Base-by-base conservation (phyloP, 2,329 filamentous ascomycete genomes). In the Cladosporium austrohemisphaericum region DNA sequence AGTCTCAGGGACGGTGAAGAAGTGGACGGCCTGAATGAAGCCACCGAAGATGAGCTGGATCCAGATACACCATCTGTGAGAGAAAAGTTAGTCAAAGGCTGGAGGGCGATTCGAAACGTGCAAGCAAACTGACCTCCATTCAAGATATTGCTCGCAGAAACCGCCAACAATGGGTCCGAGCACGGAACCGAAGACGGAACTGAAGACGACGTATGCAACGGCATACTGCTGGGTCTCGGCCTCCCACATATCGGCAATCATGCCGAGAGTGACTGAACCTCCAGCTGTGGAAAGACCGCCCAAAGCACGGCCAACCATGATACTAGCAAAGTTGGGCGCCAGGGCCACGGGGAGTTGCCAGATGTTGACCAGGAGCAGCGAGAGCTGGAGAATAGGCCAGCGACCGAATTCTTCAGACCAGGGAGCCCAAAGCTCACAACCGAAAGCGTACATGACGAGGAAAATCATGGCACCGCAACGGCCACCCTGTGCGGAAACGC, bases 11-110 rank as follows among this genome's bases (percentile, higher is more conserved):
- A 93, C 88, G 46, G 87, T 63, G 41, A 85, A 60, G 56, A 64
- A 65, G 53, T 68, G 65, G 3, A 87, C 63, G 3, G 80, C 20
- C 63, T 92, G 87, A 10, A 91, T 80, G 41, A 80, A 76, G 5
- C 72, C 85, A 25, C 88, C 87, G 46, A 93, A 83, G 60, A 92
- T 90, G 57, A 93, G 79, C 69, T 94, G 88, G 53, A 93, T 87
- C 88, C 88, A 94, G 64, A 93, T 91, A 47, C 76, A 81, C 86
- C 85, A 91, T 60, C 79, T 62, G 40, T n/a, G 22, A 44, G n/a
- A 19, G 10, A 11, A 19, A 25, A 37, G 9, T 45, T 14, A 36
- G 31, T n/a, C 20, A 37, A 16, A 16, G 5, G 16, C 18, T 8
- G 3, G 29, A 47, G 14, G 1, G 7, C 6, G 3, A 19, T 26